These are phyloP conservation scores for Huntiella decipiens DNA, from an alignment of 2,329 filamentous ascomycete species.

Conservation along the genomic window DNA sequence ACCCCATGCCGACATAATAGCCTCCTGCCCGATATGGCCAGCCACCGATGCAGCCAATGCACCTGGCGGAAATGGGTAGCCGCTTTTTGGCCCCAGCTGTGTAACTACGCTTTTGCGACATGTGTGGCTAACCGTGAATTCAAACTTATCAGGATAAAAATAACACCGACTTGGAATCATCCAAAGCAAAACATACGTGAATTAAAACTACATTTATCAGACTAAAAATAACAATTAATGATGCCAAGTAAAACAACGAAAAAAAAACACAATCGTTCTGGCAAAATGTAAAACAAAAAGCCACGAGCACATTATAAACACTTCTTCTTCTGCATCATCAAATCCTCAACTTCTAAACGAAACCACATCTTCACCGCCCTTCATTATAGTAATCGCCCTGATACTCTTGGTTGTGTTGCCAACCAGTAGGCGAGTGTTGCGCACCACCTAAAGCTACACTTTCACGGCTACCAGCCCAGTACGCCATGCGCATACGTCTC, in stretches of 20 bases:
- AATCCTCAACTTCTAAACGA: neutral
- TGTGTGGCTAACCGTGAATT: too few species aligned
- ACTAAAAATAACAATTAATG: neutral
- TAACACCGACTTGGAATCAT: too few species aligned
- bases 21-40: too few species aligned
- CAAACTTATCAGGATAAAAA: too few species aligned
- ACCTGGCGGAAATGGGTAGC: too few species aligned
- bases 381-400: slow-evolving; percentile 32
- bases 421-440: slow-evolving; percentile 23
- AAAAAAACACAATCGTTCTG: neutral
- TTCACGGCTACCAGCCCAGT: slow-evolving; percentile 32
- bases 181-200: too few species aligned
- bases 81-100: too few species aligned
- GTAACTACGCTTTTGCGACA: too few species aligned
- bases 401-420: slow-evolving; percentile 24
- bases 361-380: neutral
- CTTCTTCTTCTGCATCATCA: neutral
- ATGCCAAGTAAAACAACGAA: neutral
- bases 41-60: too few species aligned
- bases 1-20: too few species aligned
- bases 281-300: neutral
- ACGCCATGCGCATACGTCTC: slow-evolving; percentile 29
- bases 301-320: neutral
- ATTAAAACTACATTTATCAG: neutral
- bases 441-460: slow-evolving; percentile 23